Base-by-base conservation (phyloP, 768 basidiomycete species). In the Coprinopsis sp. region DNA sequence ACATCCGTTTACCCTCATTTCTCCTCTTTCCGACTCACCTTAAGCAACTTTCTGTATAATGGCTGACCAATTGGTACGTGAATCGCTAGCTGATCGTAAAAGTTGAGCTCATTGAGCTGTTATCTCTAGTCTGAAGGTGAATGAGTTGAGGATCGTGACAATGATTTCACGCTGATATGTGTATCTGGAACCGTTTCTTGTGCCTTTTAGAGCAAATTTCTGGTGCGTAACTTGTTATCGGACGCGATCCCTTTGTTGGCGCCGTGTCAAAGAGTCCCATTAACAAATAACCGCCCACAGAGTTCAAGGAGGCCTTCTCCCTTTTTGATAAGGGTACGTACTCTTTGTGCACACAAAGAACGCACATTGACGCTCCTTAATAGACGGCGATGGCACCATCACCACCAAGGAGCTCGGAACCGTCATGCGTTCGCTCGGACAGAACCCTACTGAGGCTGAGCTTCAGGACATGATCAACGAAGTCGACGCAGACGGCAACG, bases 271-370 rank as follows among this genome's bases (percentile, higher is more conserved):
- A n/a, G n/a, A n/a, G n/a, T n/a, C n/a, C n/a, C n/a, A n/a, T n/a
- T n/a, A n/a, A n/a, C n/a, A n/a, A n/a, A n/a, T n/a, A n/a, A n/a
- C n/a, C n/a, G n/a, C n/a, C n/a, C n/a, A n/a, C 56, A 90, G 92
- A 95, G 70, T 97, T 94, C 82, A 97, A 95, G 78, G 95, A 97
- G 75, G 94, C 94, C 40, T 97, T 98, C 73, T 91, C 93, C 49
- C 79, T 98, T 18, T 97, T 98, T 67, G 92, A 96, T 74, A 94
- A 92, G 67, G 89, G 92, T 91, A 50, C 67, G 22, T 21, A 30
- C 36, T 30, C 38, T 21, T 34, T 40, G 36, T 45, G 38, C 53
- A 49, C 48, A 48, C 4, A 27, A 14, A 8, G 28, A 30, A 25
- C 12, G 46, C 44, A 33, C 46, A 40, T 47, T 43, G 33, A 48